phyloP scores from a whole-genome alignment of 1,284 basidiomycete genomes.

The Coniferiporia weirii region DNA sequence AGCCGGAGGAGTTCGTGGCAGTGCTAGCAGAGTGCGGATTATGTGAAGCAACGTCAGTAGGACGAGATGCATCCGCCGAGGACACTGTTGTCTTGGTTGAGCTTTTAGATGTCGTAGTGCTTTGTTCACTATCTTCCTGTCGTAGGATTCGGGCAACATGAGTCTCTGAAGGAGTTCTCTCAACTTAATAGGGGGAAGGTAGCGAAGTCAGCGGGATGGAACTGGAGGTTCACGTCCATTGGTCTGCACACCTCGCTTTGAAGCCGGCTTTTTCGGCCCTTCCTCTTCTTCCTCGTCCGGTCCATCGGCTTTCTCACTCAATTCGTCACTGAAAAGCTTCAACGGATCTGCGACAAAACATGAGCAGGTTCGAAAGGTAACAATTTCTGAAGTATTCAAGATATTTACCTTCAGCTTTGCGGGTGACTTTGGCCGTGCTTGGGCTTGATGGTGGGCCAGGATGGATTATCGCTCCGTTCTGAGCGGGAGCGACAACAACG shows the following conservation, averaged over 20 bases:
- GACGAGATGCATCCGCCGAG: background rate
- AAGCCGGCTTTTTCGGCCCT: background rate
- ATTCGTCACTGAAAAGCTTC: constrained; percentile 12
- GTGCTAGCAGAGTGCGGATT: background rate
- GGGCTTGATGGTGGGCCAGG: background rate
- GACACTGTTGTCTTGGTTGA: background rate
- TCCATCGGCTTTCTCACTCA: background rate
- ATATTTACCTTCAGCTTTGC: constrained; percentile 5
- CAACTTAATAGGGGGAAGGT: background rate
- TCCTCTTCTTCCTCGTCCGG: background rate
- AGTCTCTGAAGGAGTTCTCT: background rate
- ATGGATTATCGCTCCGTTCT: background rate
- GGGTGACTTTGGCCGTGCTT: background rate
- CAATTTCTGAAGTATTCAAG: background rate
- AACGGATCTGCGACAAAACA: constrained; percentile 1
- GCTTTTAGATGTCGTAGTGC: background rate
- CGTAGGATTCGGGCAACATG: background rate
- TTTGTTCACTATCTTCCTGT: background rate
- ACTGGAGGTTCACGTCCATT: background rate
- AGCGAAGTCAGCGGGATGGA: background rate
- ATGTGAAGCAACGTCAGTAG: background rate
- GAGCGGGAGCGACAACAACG: background rate
- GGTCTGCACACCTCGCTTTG: background rate
- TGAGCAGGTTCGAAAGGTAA: background rate
- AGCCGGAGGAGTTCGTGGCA: background rate